Base-by-base conservation (phyloP, 1,284 basidiomycete species). In the Ustilago tritici region DNA sequence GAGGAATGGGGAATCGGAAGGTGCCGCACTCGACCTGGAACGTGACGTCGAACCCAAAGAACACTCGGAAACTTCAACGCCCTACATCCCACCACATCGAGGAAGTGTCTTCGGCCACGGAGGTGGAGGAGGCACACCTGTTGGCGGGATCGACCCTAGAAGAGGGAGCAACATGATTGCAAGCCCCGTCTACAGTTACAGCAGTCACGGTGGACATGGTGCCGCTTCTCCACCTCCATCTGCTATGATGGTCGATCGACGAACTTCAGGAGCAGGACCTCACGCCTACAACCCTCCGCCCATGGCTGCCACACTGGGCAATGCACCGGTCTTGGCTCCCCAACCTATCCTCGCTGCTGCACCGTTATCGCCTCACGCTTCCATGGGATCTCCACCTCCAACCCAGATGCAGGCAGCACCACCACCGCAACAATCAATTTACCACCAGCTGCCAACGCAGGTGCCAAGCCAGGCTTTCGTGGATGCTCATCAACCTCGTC, bases 21-120 rank as follows among this genome's bases (percentile, higher is more conserved):
- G 53, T 32, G 55, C 50, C 17, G 61, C 40, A 11, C 46, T 70
- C 38, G 76, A 73, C 34, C 28, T 68, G 34, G 73, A 76, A 34
- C 36, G 47, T 2, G 47, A 56, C 8, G 36, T n/a, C 11, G 70
- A 73, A 34, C 54, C 61, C 15, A 61, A 76, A 46, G 61, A 71
- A 9, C 31, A 52, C 1, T 12, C 12, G 23, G 40, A 66, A 3
- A 64, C 46, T 15, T 53, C 53, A 11, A 43, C 61, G 2, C 19
- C 41, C 11, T 15, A 61, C 15, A 19, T 56, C 31, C 57, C 19
- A 15, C 47, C 55, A 28, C 65, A 61, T 40, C 47, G 49, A 4
- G 55, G 19, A 2, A 67, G 65, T 17, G 34, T 53, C 11, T 15
- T 46, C 31, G 32, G 56, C 15, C 31, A 46, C 41, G 23, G 23